Percentiles rank a stretch among this genome's conserved stretches.
These are phyloP conservation scores for Acacia concinna DNA, from an alignment of 331 rosid genomes.

Conservation along the genomic window DNA sequence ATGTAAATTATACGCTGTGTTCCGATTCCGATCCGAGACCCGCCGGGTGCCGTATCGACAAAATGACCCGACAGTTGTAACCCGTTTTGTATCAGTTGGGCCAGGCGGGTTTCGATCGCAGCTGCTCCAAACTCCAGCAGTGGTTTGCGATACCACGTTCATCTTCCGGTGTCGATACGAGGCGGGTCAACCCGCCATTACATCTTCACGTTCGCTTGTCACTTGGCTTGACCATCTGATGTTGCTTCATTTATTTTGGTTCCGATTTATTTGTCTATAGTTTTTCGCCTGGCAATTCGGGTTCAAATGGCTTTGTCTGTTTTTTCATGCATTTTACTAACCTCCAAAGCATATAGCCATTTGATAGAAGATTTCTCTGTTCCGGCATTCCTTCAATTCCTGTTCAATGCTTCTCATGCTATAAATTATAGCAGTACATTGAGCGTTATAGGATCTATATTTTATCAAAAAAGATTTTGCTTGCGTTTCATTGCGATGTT, in stretches of 20 bases:
- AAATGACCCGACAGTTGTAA: slow-evolving; percentile 43
- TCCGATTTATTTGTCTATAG: neutral
- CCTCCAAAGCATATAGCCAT: neutral
- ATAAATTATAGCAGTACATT: neutral
- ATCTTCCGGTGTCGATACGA: neutral
- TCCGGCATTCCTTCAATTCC: neutral
- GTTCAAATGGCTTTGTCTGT: neutral
- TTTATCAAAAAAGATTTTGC: neutral
- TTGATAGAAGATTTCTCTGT: neutral
- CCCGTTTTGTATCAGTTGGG: slow-evolving; percentile 42
- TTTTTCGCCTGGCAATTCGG: neutral
- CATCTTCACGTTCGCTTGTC: neutral
- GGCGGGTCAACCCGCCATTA: slow-evolving; percentile 28
- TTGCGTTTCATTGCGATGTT: neutral
- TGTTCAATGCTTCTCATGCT: neutral
- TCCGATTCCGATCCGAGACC: slow-evolving; percentile 48
- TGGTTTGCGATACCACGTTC: slow-evolving; percentile 20
- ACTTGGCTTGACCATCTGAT: neutral
- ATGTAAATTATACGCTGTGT: slow-evolving; percentile 6
- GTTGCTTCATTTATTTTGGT: neutral
- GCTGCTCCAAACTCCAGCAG: neutral
- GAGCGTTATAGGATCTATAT: neutral
- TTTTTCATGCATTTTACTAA: neutral
- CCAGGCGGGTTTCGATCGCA: slow-evolving; percentile 40
- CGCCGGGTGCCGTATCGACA: slow-evolving; percentile 27